These are phyloP conservation scores for Hymenoscyphus infarciens DNA, from an alignment of 2,329 filamentous ascomycete species.

Conservation along the genomic window DNA sequence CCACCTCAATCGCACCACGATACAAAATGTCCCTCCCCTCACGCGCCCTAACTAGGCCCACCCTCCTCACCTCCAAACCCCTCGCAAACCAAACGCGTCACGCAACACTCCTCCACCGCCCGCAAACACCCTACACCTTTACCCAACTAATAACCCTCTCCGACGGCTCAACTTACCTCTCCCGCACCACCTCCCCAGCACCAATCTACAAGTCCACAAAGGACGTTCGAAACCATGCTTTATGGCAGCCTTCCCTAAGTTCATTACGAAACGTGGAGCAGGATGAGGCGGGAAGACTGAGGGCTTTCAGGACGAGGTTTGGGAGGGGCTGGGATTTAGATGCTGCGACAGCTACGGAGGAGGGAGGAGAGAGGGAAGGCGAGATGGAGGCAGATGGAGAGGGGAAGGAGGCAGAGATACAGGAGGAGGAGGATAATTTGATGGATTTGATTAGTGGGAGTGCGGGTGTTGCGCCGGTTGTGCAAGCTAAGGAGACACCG, in stretches of 20 bases:
- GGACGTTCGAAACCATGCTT: conserved; percentile 81
- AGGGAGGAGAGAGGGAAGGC: conserved; percentile 28
- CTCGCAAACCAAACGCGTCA: conserved; percentile 48
- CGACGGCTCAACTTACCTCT: conserved; percentile 81
- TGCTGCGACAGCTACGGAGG: conserved; percentile 30
- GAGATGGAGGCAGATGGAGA: conserved; percentile 16
- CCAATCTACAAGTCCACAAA: conserved; percentile 61
- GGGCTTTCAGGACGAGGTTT: conserved; percentile 80
- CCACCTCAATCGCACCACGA: conserved; percentile 2
- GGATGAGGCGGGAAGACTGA: conserved; percentile 88
- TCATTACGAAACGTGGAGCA: conserved; percentile 85
- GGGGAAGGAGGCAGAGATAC: conserved; percentile 22
- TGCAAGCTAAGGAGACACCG: conserved; percentile 40
- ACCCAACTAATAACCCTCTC: conserved; percentile 92
- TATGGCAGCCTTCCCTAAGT: conserved; percentile 86
- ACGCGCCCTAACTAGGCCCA: conserved; percentile 22
- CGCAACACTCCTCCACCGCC: conserved; percentile 80
- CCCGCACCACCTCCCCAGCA: conserved; percentile 70
- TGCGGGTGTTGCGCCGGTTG: conserved; percentile 24
- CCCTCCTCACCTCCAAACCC: conserved; percentile 8
- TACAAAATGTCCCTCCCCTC: conserved; percentile 18
- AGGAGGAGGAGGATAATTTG: conserved; percentile 47
- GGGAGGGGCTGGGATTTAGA: conserved; percentile 76
- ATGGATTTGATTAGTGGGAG: conserved; percentile 54
- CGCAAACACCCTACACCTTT: conserved; percentile 92